Conservation (phyloP, 306 rosid species). For the Ochetophila trinervis region DNA sequence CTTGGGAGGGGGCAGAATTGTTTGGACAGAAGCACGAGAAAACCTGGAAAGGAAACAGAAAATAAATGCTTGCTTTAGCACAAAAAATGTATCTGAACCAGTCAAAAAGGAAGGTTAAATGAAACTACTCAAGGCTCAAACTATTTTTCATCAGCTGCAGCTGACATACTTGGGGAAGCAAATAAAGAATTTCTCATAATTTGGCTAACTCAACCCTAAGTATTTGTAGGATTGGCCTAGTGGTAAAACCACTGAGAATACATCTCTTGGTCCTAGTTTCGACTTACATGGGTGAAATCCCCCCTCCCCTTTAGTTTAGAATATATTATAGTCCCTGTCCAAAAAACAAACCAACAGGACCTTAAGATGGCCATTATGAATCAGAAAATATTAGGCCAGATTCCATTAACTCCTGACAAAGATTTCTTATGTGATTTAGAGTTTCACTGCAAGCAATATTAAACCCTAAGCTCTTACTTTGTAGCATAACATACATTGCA, state of each 20-base stretch:
- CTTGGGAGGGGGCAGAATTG: constrained; percentile 53
- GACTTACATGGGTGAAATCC: no score
- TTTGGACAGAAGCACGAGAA: constrained; percentile 73
- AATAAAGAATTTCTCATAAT: not conserved
- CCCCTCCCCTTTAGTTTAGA: no score
- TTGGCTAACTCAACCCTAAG: not conserved
- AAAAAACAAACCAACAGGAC: not conserved
- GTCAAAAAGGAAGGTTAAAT: not conserved
- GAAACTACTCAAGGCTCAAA: not conserved
- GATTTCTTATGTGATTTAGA: not conserved
- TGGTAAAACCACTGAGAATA: no score
- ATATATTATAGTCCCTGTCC: no score
- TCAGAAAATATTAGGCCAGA: not conserved
- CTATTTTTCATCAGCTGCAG: not conserved
- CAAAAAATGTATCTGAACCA: not conserved
- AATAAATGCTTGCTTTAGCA: not conserved
- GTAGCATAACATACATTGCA: not conserved
- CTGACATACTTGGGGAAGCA: not conserved
- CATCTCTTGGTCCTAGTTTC: no score
- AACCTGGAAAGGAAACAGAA: constrained; percentile 51
- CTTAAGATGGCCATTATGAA: not conserved
- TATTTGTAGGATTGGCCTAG: no score
- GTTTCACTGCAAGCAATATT: not conserved
- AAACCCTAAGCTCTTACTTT: no score
- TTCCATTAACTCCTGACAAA: not conserved